phyloP scores from a whole-genome alignment of 2,329 filamentous ascomycete species.

The Trichoderma aggressivum region DNA sequence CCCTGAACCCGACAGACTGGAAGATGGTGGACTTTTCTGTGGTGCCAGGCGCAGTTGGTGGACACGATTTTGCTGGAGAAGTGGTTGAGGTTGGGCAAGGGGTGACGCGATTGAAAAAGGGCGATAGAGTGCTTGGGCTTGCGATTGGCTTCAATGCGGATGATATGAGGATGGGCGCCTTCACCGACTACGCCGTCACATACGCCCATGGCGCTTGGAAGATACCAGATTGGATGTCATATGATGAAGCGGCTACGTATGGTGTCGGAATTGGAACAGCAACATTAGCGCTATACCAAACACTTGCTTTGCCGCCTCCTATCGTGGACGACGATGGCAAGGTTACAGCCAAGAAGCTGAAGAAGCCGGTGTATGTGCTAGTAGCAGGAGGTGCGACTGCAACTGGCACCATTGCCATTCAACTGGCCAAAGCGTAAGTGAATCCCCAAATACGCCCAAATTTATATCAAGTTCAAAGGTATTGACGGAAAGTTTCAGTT shows the following conservation, averaged over 20 bases:
- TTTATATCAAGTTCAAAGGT: background rate
- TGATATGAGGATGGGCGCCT: background rate
- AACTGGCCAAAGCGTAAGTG: background rate
- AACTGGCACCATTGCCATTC: background rate
- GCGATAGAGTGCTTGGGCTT: background rate
- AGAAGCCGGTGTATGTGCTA: background rate
- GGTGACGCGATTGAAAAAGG: background rate
- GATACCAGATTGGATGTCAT: background rate
- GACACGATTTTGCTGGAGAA: background rate
- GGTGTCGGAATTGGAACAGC: background rate
- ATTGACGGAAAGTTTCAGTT: background rate
- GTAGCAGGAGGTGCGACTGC: background rate
- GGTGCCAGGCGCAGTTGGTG: background rate
- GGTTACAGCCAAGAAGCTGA: background rate
- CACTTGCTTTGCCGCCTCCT: background rate
- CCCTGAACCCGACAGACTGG: background rate
- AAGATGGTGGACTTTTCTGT: background rate
- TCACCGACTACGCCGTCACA: background rate
- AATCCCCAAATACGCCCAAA: background rate
- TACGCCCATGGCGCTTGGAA: background rate
- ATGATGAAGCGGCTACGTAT: background rate
- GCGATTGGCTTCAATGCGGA: background rate
- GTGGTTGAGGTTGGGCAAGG: background rate
- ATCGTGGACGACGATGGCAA: background rate
- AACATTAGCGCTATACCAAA: background rate